A percentile compares a stretch with the other conserved stretches of the same genome.
Evolutionary conservation across 1,284 basidiomycete species (phyloP).

Genomic region (Ceratobasidium sp.): DNA sequence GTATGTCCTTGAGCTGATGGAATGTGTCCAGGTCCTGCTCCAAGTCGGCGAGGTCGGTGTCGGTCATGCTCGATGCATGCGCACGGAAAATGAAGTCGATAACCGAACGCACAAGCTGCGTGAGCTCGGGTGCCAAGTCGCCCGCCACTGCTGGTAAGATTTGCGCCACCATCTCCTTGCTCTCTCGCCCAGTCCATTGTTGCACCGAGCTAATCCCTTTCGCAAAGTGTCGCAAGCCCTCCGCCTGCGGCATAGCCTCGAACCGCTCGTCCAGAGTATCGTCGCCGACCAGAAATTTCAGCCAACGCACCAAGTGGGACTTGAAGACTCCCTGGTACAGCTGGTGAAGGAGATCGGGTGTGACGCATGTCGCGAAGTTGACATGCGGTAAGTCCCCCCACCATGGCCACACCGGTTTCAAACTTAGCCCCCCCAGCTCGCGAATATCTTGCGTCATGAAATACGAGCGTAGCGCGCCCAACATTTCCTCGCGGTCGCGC

Average conservation of each 20-base stretch:
- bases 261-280: neutral
- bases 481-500: constrained; percentile 6
- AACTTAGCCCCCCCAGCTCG: neutral
- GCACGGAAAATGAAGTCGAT: constrained; percentile 20
- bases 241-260: neutral
- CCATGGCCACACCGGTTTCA: constrained; percentile 37
- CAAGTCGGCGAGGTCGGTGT: neutral
- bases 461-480: neutral
- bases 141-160: constrained; percentile 20
- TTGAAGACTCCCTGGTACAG: constrained; percentile 44
- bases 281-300: neutral
- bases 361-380: constrained; percentile 38
- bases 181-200: constrained; percentile 55
- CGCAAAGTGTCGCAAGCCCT: constrained; percentile 6
- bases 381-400: constrained; percentile 39
- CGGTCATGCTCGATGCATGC: constrained; percentile 10
- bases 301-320: neutral
- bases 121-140: neutral
- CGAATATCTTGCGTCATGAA: neutral
- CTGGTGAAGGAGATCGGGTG: constrained; percentile 48
- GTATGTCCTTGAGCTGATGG: constrained; percentile 9
- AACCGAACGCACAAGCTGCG: neutral
- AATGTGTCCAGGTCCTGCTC: neutral
- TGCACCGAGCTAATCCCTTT: neutral
- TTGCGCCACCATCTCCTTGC: constrained; percentile 55